Base-by-base conservation (phyloP, 805 yeast genomes). In the Barnettozyma californica region DNA sequence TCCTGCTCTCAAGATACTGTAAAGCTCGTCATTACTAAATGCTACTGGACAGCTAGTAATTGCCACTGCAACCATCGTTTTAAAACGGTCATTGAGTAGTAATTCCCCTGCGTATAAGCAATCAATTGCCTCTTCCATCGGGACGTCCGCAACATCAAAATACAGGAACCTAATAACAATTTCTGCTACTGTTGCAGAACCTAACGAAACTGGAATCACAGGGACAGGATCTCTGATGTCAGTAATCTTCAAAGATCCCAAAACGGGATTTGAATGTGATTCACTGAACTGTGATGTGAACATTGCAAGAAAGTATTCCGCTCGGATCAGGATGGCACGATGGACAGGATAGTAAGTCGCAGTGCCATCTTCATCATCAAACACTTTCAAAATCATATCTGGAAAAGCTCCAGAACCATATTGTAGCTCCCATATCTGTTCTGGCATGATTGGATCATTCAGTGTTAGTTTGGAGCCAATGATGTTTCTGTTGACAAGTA, bases 291-390 rank as follows among this genome's bases (percentile, higher is more conserved):
- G 61, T 1, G 87, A 80, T 9, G 69, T 61, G 59, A 87, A 80
- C 83, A 85, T 75, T 2, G 80, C 73, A 45, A 73, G 77, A 57
- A 78, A 87, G 62, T 83, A 86, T 40, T 78, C 84, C 3, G 86
- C 76, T 37, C 90, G 66, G 5, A 74, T 63, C 21, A 87, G 60
- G 43, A 86, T 74, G 0, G 86, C 73, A 38, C 81, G 69, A 62
- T 87, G 87, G 5, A 74, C 80, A 1, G 92, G 91, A 57, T 79
- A 85, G 49, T 70, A 72, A 0, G 62, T n/a, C 3, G 41, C 57
- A 43, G 60, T 38, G 10, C 48, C 46, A 6, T 47, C 43, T 5
- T 64, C 58, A 21, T 68, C 68, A 4, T 65, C 59, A 6, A 54
- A 52, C 7, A 72, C 70, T 1, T 71, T 56, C 1, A 81, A 43